Conservation (phyloP, 2,329 filamentous ascomycete genomes). For the Neonectria hederae region DNA sequence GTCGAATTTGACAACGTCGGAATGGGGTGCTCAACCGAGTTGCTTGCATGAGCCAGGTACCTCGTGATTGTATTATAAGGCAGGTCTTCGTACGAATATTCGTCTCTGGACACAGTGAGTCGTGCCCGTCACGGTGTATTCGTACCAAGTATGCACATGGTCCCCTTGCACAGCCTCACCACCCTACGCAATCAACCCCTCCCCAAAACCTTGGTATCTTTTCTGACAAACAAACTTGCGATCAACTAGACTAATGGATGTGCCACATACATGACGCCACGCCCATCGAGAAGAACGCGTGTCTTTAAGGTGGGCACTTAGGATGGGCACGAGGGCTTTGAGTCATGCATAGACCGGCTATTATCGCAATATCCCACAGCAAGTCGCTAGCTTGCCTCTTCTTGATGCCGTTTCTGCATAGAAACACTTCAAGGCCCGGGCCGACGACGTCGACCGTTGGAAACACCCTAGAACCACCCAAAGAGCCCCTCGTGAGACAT, state of each 20-base stretch:
- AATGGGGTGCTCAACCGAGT: neutral
- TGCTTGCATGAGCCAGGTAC: neutral
- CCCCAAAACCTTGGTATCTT: constrained; percentile 15
- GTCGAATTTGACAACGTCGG: too few relatives aligned
- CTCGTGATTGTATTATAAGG: too few relatives aligned
- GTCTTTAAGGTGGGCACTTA: neutral
- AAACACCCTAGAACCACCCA: constrained; percentile 1
- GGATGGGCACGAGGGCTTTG: neutral
- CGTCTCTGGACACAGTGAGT: neutral
- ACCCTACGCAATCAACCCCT: constrained; percentile 44
- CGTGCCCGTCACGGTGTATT: neutral
- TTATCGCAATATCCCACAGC: neutral
- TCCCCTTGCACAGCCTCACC: constrained; percentile 41
- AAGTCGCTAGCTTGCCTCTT: neutral
- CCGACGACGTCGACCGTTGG: constrained; percentile 6
- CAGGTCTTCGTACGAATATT: too few relatives aligned
- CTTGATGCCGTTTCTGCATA: neutral
- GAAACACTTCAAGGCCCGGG: neutral
- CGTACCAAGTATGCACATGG: neutral
- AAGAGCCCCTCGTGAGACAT: constrained; percentile 7
- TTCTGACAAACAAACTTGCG: neutral
- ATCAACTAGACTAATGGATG: constrained; percentile 1
- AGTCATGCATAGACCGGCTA: constrained; percentile 5
- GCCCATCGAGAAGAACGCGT: constrained; percentile 12
- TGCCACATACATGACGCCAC: constrained; percentile 13